phyloP scores from a whole-genome alignment of 2,329 filamentous ascomycete genomes.

The Leptographium radiaticola region DNA sequence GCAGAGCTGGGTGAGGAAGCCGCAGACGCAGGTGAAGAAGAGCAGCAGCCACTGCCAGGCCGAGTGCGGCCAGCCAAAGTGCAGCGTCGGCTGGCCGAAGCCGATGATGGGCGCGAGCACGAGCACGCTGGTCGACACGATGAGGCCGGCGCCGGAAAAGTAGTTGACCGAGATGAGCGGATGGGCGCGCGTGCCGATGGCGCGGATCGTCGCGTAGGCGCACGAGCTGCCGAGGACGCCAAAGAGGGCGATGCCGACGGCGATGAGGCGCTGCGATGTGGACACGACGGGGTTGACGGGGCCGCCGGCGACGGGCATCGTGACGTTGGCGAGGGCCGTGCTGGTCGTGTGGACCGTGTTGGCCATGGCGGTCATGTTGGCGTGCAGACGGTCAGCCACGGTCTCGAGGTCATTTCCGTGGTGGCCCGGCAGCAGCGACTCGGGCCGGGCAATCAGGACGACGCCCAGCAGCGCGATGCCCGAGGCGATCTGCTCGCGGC shows the following conservation, averaged over 20 bases:
- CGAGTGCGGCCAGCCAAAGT: slow-evolving; percentile 27
- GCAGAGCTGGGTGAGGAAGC: slow-evolving; percentile 79
- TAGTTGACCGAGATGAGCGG: slow-evolving; percentile 79
- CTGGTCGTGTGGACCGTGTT: no score
- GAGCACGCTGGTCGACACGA: slow-evolving; percentile 53
- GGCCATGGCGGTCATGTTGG: no score
- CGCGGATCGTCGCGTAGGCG: slow-evolving; percentile 63
- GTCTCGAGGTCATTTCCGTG: no score
- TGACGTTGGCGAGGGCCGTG: neutral
- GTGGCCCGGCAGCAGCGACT: slow-evolving; percentile 19
- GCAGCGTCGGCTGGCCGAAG: slow-evolving; percentile 31
- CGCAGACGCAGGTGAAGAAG: slow-evolving; percentile 54
- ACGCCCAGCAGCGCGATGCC: slow-evolving; percentile 67
- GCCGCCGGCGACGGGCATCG: neutral
- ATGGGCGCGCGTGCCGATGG: slow-evolving; percentile 69
- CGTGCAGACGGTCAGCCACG: no score
- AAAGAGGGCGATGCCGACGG: slow-evolving; percentile 39
- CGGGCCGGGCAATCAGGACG: slow-evolving; percentile 66
- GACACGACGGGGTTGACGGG: slow-evolving; percentile 1
- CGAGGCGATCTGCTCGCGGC: slow-evolving; percentile 62
- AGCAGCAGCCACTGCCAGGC: slow-evolving; percentile 52
- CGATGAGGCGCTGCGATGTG: slow-evolving; percentile 10
- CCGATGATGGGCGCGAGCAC: slow-evolving; percentile 31
- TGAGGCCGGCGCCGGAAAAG: slow-evolving; percentile 57
- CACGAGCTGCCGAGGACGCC: slow-evolving; percentile 65